These are phyloP conservation scores for Xylaria hypoxylon DNA, from an alignment of 2,329 filamentous ascomycete species.

Conservation along the genomic window DNA sequence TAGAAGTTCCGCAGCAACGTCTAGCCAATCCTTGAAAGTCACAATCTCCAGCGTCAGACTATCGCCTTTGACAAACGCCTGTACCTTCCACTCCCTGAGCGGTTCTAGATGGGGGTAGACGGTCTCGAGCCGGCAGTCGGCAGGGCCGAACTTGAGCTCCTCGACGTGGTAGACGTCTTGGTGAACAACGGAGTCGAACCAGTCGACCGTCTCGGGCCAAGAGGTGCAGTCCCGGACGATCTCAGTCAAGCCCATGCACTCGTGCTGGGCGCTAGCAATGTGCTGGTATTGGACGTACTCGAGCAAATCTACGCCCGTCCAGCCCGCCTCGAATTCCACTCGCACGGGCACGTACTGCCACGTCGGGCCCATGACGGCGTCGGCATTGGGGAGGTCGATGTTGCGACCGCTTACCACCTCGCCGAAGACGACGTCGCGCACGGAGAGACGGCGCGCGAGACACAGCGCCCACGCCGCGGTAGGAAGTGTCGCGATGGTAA, in stretches of 20 bases:
- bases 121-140: constrained; percentile 64
- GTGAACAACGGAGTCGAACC: constrained; percentile 69
- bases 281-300: constrained; percentile 67
- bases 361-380: constrained; percentile 71
- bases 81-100: constrained; percentile 68
- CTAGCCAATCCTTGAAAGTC: constrained; percentile 67
- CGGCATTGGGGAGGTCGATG: constrained; percentile 65
- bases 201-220: constrained; percentile 56
- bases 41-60: constrained; percentile 68
- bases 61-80: constrained; percentile 67
- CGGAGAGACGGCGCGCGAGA: constrained; percentile 64
- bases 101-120: constrained; percentile 69
- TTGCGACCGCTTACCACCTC: constrained; percentile 75
- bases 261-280: constrained; percentile 65
- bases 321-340: constrained; percentile 63
- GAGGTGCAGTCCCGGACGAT: constrained; percentile 62
- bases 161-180: constrained; percentile 73
- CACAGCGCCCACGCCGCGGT: constrained; percentile 75
- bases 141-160: constrained; percentile 56
- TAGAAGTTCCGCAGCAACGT: constrained; percentile 63
- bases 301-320: constrained; percentile 66
- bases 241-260: constrained; percentile 66
- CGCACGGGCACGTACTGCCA: constrained; percentile 76
- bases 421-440: constrained; percentile 72
- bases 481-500: constrained; percentile 73